A percentile compares a stretch with the other conserved stretches of the same genome.
These are phyloP conservation scores for Brettanomyces sp. DNA, from an alignment of 805 yeast species.

Conservation along the genomic window DNA sequence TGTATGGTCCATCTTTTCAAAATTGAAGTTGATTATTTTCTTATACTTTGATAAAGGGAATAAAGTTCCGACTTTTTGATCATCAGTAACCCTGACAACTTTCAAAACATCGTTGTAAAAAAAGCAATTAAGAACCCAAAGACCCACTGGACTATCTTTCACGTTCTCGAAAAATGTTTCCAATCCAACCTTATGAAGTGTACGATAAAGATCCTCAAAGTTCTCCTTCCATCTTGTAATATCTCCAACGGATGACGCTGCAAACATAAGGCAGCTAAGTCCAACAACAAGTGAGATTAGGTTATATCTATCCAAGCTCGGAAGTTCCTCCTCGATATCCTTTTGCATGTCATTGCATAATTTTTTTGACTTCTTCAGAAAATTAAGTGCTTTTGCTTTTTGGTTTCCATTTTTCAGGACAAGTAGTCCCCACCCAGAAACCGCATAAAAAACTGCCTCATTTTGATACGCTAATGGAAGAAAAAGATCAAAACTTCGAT, in stretches of 20 bases:
- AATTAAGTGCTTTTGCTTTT: not conserved
- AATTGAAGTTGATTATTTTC: conserved; percentile 4
- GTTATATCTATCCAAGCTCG: not conserved
- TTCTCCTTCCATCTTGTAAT: conserved; percentile 12
- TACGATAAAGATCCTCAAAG: conserved; percentile 10
- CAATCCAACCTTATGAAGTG: conserved; percentile 10
- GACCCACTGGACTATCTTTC: conserved; percentile 4
- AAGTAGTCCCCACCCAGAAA: conserved; percentile 3
- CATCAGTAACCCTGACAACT: conserved; percentile 12
- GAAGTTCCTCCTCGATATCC: not conserved
- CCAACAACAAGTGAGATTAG: conserved; percentile 9
- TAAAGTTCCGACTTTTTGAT: conserved; percentile 12
- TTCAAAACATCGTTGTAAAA: conserved; percentile 18
- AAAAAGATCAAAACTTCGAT: not conserved
- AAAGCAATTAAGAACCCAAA: conserved; percentile 14
- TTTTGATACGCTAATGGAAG: conserved; percentile 2
- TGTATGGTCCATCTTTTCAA: not conserved
- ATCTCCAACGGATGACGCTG: conserved; percentile 13
- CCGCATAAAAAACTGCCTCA: conserved; percentile 1
- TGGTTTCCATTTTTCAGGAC: not conserved
- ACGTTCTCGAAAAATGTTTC: conserved; percentile 5
- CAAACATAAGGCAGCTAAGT: conserved; percentile 11
- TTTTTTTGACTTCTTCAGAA: not conserved
- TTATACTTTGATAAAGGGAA: conserved; percentile 15
- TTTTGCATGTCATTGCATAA: not conserved